These are phyloP conservation scores for Wallacemonas rigidus DNA, from an alignment of 208 protist genomes.

Conservation along the genomic window DNA sequence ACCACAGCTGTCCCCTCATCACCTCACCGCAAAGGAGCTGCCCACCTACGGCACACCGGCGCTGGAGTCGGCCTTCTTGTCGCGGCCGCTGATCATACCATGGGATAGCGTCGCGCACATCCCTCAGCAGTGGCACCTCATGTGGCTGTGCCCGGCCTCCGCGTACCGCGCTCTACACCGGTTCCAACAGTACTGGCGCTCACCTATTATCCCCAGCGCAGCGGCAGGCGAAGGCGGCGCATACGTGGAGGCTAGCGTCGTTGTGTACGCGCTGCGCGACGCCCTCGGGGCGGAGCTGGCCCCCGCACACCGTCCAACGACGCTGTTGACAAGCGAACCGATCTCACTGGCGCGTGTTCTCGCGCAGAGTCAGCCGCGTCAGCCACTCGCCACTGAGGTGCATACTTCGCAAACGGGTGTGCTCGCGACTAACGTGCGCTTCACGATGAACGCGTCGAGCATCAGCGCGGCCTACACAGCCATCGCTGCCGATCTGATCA, in stretches of 20 bases:
- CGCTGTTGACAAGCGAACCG: constrained; percentile 58
- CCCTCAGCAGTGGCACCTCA: constrained; percentile 54
- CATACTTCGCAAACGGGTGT: background rate
- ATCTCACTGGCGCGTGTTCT: constrained; percentile 35
- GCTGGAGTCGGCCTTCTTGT: constrained; percentile 34
- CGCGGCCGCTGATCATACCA: constrained; percentile 52
- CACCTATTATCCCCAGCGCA: constrained; percentile 8
- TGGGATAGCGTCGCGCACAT: constrained; percentile 45
- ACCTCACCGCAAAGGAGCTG: constrained; percentile 16
- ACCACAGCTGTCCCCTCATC: constrained; percentile 4
- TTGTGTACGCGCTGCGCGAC: constrained; percentile 67
- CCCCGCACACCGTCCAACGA: constrained; percentile 46
- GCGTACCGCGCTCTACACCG: constrained; percentile 41
- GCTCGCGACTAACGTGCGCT: constrained; percentile 23
- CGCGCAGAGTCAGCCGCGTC: constrained; percentile 15
- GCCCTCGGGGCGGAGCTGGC: constrained; percentile 52
- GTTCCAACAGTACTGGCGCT: constrained; percentile 28
- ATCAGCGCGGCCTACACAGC: constrained; percentile 63
- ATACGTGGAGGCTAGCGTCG: constrained; percentile 55
- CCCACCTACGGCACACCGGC: constrained; percentile 14
- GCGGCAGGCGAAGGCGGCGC: constrained; percentile 10
- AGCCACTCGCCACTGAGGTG: background rate
- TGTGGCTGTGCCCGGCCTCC: constrained; percentile 63
- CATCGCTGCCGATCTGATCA: constrained; percentile 65
- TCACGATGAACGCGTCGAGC: constrained; percentile 45